Base-by-base conservation (phyloP, 805 yeast genomes). In the Kluyveromyces wickerhamii region DNA sequence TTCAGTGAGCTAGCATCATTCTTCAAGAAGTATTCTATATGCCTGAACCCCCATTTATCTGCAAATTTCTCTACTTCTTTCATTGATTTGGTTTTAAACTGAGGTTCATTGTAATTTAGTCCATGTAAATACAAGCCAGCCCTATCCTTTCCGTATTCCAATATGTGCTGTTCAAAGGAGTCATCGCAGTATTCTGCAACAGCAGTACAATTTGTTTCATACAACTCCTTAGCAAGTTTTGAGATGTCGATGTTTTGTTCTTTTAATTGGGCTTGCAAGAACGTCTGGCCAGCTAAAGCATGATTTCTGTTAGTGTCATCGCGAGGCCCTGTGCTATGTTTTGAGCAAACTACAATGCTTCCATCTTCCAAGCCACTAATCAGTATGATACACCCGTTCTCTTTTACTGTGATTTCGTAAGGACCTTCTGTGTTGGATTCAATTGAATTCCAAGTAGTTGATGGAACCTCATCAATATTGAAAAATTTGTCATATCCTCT, bases 401-500 rank as follows among this genome's bases (percentile, higher is more conserved):
- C 94, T 53, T 92, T 92, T 23, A 79, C 65, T 0, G 96, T 77
- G 2, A 87, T 72, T 13, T 71, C 72, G 54, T 80, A 92, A 0
- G 96, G 96, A 0, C 95, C 96, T 4, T 26, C 21, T 0, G 92
- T 79, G 21, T 64, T 47, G 1, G 44, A 31, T n/a, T 49, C 45
- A 4, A 87, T 51, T 45, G 53, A 49, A 0, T 57, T 59, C 65
- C 75, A 66, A 39, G 64, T 69, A 0, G 94, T 79, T 5, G 43
- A 42, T 0, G 59, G 43, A 2, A 71, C 66, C 54, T 92, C 98
- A 41, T 67, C 72, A 3, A 86, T 64, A 51, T 83, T 89, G 70
- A 86, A 92, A 58, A 92, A 92, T 60, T 92, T 92, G 58, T 92
- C 92, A 54, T 92, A 92, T 0, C 99, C 98, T 45, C 99, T 65